Conservation (phyloP, 257 asterid species). For the Solanum rostratum region DNA sequence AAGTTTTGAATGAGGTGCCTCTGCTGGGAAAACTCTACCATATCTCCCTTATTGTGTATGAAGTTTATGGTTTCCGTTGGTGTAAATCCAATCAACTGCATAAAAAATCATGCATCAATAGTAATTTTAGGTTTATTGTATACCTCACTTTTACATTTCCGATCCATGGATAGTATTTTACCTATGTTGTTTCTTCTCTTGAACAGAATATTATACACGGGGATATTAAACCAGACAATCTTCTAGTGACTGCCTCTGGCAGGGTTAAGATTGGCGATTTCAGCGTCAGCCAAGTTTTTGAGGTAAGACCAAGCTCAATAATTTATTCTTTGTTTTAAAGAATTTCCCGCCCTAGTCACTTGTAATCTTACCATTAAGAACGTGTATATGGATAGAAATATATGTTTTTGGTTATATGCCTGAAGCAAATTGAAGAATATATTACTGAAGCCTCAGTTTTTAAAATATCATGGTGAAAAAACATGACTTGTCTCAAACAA, state of each 20-base stretch:
- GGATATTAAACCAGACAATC: slow-evolving; percentile 93
- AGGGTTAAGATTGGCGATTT: slow-evolving; percentile 90
- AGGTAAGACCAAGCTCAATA: slow-evolving; percentile 31
- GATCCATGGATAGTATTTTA: background rate
- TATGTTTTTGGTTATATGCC: background rate
- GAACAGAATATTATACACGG: slow-evolving; percentile 89
- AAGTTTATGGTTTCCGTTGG: no score
- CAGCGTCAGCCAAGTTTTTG: slow-evolving; percentile 95
- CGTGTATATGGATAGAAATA: background rate
- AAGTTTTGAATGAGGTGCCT: background rate
- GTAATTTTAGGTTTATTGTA: background rate
- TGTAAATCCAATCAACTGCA: no score
- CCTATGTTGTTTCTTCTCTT: background rate
- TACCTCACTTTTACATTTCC: background rate
- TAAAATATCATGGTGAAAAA: background rate
- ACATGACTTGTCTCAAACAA: background rate
- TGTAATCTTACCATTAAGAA: background rate
- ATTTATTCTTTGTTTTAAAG: background rate
- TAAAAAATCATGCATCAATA: background rate
- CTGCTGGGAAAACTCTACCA: no score
- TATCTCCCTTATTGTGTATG: no score
- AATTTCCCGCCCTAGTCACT: background rate
- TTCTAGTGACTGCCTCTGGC: slow-evolving; percentile 73
- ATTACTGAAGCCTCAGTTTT: background rate
- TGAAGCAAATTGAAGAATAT: background rate